Evolutionary conservation across 2,329 filamentous ascomycete genomes (phyloP), one percentile per base, ranked within the genome.

Genomic region (Diaporthe longicolla): DNA sequence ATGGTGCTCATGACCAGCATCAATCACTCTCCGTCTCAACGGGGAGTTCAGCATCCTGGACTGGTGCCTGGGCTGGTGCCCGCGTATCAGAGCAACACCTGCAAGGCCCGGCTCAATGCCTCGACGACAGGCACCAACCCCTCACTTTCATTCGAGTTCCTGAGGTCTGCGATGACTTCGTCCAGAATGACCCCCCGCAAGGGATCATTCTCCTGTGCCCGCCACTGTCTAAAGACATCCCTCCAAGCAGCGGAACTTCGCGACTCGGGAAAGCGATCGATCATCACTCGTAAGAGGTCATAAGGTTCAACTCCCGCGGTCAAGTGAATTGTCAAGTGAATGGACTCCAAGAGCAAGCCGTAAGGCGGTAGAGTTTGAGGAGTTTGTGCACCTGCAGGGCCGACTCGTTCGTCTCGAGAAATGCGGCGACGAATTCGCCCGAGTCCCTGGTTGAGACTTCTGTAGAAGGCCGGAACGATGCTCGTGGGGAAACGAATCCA

Each of bases 301-400:
- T 5, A 1, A 21, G 11, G 1, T 29, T 15, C n/a, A 24, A 50
- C 0, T 5, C 0, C 4, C 17, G 15, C 26, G 13, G 26, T 32
- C 3, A 21, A 26, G 4, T 8, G 5, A 29, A 2, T 1, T 54
- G 50, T 10, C 9, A 10, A 2, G 2, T 0, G 1, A 19, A 66
- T 9, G 21, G 21, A 15, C 5, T 50, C 19, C 61, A 29, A 66
- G 61, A 66, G 35, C 11, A 9, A 2, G 9, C 4, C 8, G 29
- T 21, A n/a, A 13, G n/a, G 19, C 7, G 61, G 43, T 29, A 17
- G 29, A 24, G 2, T 11, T 66, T 7, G 61, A 65, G 26, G 43
- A n/a, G 61, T 4, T 50, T 9, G 21, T 35, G 7, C 29, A 21
- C 10, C 29, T 57, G 54, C 19, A 21, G 43, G 26, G 26, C 43